These are phyloP conservation scores for Phaffomyces opuntiae DNA, from an alignment of 805 yeast species.

Conservation along the genomic window DNA sequence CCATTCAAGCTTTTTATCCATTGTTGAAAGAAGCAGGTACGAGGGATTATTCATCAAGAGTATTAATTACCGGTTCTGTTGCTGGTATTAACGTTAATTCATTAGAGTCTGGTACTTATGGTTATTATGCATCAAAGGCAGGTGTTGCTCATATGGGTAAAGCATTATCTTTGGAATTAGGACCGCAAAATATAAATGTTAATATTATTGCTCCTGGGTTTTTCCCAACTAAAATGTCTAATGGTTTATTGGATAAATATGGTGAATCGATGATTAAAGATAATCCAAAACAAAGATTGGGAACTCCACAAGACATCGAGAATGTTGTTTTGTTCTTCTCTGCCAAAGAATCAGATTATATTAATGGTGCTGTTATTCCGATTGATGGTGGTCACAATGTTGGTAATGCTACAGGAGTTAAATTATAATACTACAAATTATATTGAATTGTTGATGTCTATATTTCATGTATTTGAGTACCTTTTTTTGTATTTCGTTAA, in stretches of 20 bases:
- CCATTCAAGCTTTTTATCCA: constrained; percentile 58
- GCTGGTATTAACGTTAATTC: constrained; percentile 40
- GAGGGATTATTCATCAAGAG: constrained; percentile 52
- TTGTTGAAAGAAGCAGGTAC: constrained; percentile 46
- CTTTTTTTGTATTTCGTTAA: neutral
- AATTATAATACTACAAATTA: neutral
- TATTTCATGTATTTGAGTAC: too few species aligned
- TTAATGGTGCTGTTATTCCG: constrained; percentile 63
- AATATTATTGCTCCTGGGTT: constrained; percentile 73
- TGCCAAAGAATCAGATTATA: constrained; percentile 48
- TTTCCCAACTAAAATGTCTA: constrained; percentile 69
- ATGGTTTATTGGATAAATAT: constrained; percentile 45
- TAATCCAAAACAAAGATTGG: constrained; percentile 62
- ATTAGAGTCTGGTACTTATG: constrained; percentile 42
- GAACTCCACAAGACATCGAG: constrained; percentile 52
- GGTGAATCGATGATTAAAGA: constrained; percentile 38
- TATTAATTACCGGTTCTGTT: constrained; percentile 60
- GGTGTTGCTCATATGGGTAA: constrained; percentile 66
- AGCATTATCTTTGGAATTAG: constrained; percentile 57
- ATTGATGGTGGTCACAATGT: constrained; percentile 64
- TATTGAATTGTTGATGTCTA: too few species aligned
- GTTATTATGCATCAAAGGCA: constrained; percentile 69
- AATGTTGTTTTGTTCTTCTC: constrained; percentile 49
- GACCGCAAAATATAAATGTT: constrained; percentile 59
- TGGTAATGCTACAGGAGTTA: constrained; percentile 21